Evolutionary conservation across 2,329 filamentous ascomycete species (phyloP), one percentile per base, ranked within the genome.

Genomic region (Fusarium sp.): DNA sequence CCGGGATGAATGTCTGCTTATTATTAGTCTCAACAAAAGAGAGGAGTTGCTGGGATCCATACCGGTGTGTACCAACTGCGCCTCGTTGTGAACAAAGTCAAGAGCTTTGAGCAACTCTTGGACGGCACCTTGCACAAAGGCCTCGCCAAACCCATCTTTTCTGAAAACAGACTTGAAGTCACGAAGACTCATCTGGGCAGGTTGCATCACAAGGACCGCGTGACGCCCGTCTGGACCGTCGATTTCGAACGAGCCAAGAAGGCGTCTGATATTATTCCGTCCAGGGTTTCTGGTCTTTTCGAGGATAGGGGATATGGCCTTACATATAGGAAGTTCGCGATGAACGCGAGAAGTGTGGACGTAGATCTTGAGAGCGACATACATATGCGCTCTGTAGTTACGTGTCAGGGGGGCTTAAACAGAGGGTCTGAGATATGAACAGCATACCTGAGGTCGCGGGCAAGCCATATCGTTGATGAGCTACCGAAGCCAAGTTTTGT

Each of bases 391-490:
- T 30, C 68, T 75, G 32, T 73, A 46, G 19, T 2, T 4, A 4
- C 19, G 23, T 73, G 17, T 19, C 4, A 30, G 17, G 1, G n/a
- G 3, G 20, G 7, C 3, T 3, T 6, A 10, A 15, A n/a, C 5
- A 9, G n/a, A 14, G n/a, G 8, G 14, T 14, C 3, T 12, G 4
- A 14, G 19, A 19, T 1, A 43, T 3, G 12, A 17, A 15, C 7
- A 7, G 12, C 38, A 4, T 14, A 55, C 58, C 3, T 51, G 1
- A 67, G 15, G 4, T 68, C 63, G n/a, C 46, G 75, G 7, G 79
- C 79, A 15, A 83, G 73, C 80, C 80, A 83, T 19, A 81, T 78
- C 0, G 80, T 83, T 7, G 79, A 83, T 8, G 72, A 76, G 17
- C 70, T 68, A 21, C 81, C 80, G 67, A 69, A 83, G 11, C 80